Evolutionary conservation across 2,329 filamentous ascomycete species (phyloP), one percentile per base, ranked within the genome.

Genomic region (Neopestalotiopsis sp.): DNA sequence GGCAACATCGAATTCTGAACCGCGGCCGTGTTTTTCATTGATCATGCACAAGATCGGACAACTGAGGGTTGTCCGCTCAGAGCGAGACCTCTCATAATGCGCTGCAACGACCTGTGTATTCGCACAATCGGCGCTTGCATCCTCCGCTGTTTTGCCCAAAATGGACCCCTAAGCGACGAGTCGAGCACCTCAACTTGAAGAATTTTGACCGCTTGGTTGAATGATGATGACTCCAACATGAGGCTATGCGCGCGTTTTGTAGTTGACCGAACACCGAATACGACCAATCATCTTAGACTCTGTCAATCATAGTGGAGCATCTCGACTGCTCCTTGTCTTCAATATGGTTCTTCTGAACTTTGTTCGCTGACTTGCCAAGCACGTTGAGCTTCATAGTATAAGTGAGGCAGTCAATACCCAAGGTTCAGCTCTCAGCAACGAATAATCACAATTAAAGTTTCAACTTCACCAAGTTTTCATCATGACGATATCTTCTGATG

Each of bases 401-500:
- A 49, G n/a, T 49, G 14, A 49, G n/a, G 10, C 10, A 10, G 34
- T 2, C 34, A 49, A 4, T 5, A 20, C n/a, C 45, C 14, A 6
- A 49, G 4, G 13, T n/a, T n/a, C 17, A 5, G 17, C 13, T 49
- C 17, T 1, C 42, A 49, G 13, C 42, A 49, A n/a, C 13, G 17
- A 49, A n/a, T 49, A 14, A 9, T 9, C 12, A 45, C 7, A 5
- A 49, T 20, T 14, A 49, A 13, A 17, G 5, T 14, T n/a, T 17
- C 45, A 49, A 49, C 45, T 49, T n/a, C 4, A 20, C 14, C 45
- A n/a, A 20, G 13, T 49, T 5, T 49, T 2, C 45, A 49, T 49
- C 14, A 49, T 49, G 45, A 14, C 14, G n/a, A 17, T 17, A 49
- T 14, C 45, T 4, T 79, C 57, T 20, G 3, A 30, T 9, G 28